phyloP scores from a whole-genome alignment of 805 yeast species.

The Dipodascus geniculatus region DNA sequence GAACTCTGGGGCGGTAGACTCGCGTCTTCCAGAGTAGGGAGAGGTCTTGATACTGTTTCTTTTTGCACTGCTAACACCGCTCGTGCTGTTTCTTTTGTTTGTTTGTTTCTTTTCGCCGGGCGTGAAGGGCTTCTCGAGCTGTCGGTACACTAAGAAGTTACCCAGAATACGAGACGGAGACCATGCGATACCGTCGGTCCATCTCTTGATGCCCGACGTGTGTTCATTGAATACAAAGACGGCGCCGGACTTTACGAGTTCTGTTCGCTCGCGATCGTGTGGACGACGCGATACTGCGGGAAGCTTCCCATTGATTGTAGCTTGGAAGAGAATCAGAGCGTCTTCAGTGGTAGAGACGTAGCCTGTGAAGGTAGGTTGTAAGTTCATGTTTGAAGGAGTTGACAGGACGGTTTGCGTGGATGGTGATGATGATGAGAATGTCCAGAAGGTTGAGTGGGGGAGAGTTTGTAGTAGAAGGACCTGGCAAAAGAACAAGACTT shows the following conservation, averaged over 20 bases:
- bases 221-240: slow-evolving; percentile 81
- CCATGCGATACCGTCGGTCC: slow-evolving; percentile 98
- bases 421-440: no score
- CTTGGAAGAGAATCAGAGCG: slow-evolving; percentile 72
- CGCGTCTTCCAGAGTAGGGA: slow-evolving; percentile 2
- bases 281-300: slow-evolving; percentile 66
- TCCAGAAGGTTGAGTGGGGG: background rate
- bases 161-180: slow-evolving; percentile 83
- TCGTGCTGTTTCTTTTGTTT: slow-evolving; percentile 5
- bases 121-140: slow-evolving; percentile 37
- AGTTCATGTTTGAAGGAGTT: slow-evolving; percentile 10
- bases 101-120: slow-evolving; percentile 34
- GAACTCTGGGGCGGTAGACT: background rate
- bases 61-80: slow-evolving; percentile 3
- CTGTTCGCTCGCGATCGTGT: slow-evolving; percentile 60
- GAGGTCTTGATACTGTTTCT: background rate
- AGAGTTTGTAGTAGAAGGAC: background rate
- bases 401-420: no score
- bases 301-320: slow-evolving; percentile 51
- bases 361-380: slow-evolving; percentile 55
- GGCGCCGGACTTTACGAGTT: slow-evolving; percentile 61
- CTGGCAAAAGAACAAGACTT: background rate
- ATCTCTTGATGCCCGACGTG: slow-evolving; percentile 70
- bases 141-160: slow-evolving; percentile 73
- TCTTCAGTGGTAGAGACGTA: slow-evolving; percentile 75